Conservation (phyloP, 148 eudicot genomes). For the Arbutus unedo region DNA sequence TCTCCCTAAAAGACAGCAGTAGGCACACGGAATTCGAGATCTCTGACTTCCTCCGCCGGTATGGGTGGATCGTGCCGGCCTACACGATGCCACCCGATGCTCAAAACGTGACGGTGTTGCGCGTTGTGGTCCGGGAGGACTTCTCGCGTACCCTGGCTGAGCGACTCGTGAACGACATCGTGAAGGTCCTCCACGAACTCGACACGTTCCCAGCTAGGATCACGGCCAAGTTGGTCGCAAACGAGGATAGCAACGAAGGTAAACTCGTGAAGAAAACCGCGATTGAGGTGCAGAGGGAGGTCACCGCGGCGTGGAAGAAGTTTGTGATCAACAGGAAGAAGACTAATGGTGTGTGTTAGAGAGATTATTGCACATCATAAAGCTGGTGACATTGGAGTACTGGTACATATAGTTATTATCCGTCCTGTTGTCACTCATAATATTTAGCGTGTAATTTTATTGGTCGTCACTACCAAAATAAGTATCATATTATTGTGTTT, state of each 20-base stretch:
- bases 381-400: too few species aligned
- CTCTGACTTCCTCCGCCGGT: constrained; percentile 57
- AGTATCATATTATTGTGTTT: neutral
- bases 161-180: constrained; percentile 49
- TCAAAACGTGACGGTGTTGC: constrained; percentile 54
- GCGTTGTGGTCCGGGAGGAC: constrained; percentile 72
- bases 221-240: constrained; percentile 36
- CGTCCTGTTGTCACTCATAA: neutral
- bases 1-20: constrained; percentile 66
- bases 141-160: constrained; percentile 74
- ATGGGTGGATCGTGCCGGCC: constrained; percentile 76
- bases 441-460: neutral
- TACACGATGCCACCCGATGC: constrained; percentile 83
- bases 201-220: constrained; percentile 49
- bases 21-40: constrained; percentile 62
- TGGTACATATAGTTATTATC: neutral
- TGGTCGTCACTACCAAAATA: neutral
- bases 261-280: constrained; percentile 35
- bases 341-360: constrained; percentile 60
- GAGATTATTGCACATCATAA: neutral
- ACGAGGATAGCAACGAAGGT: neutral
- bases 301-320: constrained; percentile 57
- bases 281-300: constrained; percentile 47
- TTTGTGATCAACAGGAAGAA: constrained; percentile 59
- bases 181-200: constrained; percentile 56